A percentile compares a stretch with the other conserved stretches of the same genome.
Conservation (phyloP, 2,329 filamentous ascomycete genomes). For the Diatrype stigma region DNA sequence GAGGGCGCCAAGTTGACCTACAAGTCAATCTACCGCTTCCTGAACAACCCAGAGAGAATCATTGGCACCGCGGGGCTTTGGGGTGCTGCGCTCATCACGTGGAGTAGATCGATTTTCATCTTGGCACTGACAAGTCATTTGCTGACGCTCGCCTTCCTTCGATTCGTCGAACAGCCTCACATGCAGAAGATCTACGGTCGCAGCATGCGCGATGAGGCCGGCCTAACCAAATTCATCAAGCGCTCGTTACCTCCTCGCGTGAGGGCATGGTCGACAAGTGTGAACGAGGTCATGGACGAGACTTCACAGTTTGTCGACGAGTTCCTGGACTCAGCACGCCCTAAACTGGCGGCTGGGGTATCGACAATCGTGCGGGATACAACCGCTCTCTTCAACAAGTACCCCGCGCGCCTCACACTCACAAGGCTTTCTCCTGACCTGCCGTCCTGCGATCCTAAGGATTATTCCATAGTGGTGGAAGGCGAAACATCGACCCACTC, state of each 20-base stretch:
- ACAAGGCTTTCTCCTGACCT: slow-evolving; percentile 75
- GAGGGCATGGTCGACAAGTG: slow-evolving; percentile 76
- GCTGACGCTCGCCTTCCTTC: slow-evolving; percentile 80
- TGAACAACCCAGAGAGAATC: slow-evolving; percentile 95
- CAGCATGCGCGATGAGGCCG: slow-evolving; percentile 78
- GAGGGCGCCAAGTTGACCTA: slow-evolving; percentile 86
- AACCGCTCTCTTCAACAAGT: slow-evolving; percentile 80
- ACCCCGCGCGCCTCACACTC: slow-evolving; percentile 80
- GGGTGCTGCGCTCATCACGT: slow-evolving; percentile 91
- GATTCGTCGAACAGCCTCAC: slow-evolving; percentile 90
- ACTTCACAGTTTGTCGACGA: slow-evolving; percentile 88
- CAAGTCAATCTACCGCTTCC: slow-evolving; percentile 93
- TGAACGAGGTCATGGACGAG: slow-evolving; percentile 83
- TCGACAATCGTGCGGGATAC: slow-evolving; percentile 86
- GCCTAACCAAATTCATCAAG: slow-evolving; percentile 86
- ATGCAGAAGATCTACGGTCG: slow-evolving; percentile 97
- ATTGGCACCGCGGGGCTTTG: slow-evolving; percentile 93
- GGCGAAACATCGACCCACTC: slow-evolving; percentile 54
- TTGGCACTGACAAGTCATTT: slow-evolving; percentile 83
- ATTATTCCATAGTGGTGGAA: slow-evolving; percentile 74
- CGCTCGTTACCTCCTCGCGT: slow-evolving; percentile 80
- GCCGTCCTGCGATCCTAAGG: slow-evolving; percentile 71
- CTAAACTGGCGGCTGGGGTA: slow-evolving; percentile 81
- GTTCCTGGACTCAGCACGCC: slow-evolving; percentile 77
- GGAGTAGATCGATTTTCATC: slow-evolving; percentile 80